phyloP scores from a whole-genome alignment of 2,329 filamentous ascomycete species.

The Teratosphaeria nubilosa region DNA sequence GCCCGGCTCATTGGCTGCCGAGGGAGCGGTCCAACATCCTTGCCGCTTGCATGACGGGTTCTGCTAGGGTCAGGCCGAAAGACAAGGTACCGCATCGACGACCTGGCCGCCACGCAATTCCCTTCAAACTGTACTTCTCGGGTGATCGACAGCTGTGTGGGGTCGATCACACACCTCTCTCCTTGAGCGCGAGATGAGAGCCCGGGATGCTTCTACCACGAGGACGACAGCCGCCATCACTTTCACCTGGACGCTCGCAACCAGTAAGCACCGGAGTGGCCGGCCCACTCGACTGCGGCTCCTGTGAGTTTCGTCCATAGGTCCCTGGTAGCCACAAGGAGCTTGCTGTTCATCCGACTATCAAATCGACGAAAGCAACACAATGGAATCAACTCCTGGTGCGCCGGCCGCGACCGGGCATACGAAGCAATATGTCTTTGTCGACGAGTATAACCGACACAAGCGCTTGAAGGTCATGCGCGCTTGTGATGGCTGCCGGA shows the following conservation, averaged over 20 bases:
- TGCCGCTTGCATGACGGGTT: conserved; percentile 1
- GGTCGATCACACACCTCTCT: conserved; percentile 3
- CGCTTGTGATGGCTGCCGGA: conserved; percentile 88
- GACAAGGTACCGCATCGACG: neutral
- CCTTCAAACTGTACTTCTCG: conserved; percentile 1
- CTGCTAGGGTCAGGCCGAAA: neutral
- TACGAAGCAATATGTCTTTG: conserved; percentile 96
- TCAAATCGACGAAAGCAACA: neutral
- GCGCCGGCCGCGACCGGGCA: conserved; percentile 51
- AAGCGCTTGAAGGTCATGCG: conserved; percentile 97
- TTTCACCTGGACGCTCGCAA: neutral
- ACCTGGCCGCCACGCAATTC: neutral
- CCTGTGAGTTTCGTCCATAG: neutral
- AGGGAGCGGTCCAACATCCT: neutral
- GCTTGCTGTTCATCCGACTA: neutral
- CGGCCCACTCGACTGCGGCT: conserved; percentile 1
- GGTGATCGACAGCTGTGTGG: conserved; percentile 4
- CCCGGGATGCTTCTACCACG: conserved; percentile 2
- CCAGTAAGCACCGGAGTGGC: conserved; percentile 2
- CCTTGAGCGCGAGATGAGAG: neutral
- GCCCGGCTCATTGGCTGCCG: neutral
- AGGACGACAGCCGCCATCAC: neutral
- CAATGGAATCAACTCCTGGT: conserved; percentile 8
- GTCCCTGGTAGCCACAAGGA: neutral
- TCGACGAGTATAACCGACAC: conserved; percentile 96